Evolutionary conservation across 305 asterid genomes (phyloP), one percentile per base, ranked within the genome.

Genomic region (Vinca major): DNA sequence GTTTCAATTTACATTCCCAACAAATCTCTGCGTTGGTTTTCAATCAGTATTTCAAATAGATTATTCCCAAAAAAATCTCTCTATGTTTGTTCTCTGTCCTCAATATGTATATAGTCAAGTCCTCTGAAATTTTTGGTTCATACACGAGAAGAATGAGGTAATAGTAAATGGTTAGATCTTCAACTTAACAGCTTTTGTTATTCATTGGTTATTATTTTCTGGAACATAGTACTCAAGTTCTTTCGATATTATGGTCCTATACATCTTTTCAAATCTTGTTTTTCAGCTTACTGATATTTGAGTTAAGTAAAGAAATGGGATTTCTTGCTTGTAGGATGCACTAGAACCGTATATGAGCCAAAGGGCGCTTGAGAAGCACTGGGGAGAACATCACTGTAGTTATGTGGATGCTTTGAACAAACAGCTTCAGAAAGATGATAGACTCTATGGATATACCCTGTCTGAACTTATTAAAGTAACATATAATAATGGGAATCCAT

Each of bases 341-440:
- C 79, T 92, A 65, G 98, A 92, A 68, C 98, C 98, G 62, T 84
- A 86, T 74, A 85, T 92, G 92, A 92, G 96, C 74, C 78, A 62
- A 77, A 86, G 67, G 73, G 84, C 92, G 45, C 87, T 92, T 37
- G 97, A 92, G 80, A 78, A 80, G 66, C 97, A 90, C 69, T 92
- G 98, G 98, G 96, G 96, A 33, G 88, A 78, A 73, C 97, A 92
- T 77, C 96, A 92, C 76, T 88, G 87, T 55, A 77, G 81, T 79
- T 85, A 92, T 40, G 88, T 90, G 65, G 95, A 92, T 79, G 81
- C 93, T 65, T 86, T 92, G 63, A 92, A 90, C 80, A 88, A 83
- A 73, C 97, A 89, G 63, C 88, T 92, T n/a, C 88, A 54, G 66
- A 87, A 92, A 80, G 71, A 84, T 74, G 95, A 84, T 56, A 10